phyloP scores from a whole-genome alignment of 116 monocot species.

The Iris pallida region DNA sequence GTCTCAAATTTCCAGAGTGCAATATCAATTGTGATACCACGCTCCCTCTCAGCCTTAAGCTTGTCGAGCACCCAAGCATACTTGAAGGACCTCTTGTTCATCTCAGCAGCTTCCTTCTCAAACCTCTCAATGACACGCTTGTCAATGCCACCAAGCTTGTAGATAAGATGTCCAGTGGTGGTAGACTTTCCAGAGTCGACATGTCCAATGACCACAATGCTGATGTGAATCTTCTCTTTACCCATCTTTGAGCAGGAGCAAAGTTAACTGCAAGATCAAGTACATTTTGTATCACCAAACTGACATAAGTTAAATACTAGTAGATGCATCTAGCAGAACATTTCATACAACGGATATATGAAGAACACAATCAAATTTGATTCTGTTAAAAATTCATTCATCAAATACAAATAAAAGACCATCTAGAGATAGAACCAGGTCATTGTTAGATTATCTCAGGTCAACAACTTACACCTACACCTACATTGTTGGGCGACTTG shows the following conservation, averaged over 20 bases:
- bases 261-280: too few relatives aligned
- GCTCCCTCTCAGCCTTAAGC: constrained; percentile 29
- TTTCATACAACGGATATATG: too few relatives aligned
- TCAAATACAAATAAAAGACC: too few relatives aligned
- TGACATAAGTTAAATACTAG: too few relatives aligned
- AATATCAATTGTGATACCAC: constrained; percentile 31
- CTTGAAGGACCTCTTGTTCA: constrained; percentile 30
- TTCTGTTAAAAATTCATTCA: too few relatives aligned
- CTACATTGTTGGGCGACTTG: too few relatives aligned
- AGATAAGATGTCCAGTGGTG: constrained; percentile 27
- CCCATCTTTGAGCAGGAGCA: constrained; percentile 15
- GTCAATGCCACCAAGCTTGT: constrained; percentile 29
- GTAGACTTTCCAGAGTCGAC: constrained; percentile 36
- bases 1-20: constrained; percentile 34
- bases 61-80: constrained; percentile 32
- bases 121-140: constrained; percentile 30
- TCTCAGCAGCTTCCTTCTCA: constrained; percentile 28
- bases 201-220: constrained; percentile 47
- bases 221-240: constrained; percentile 45
- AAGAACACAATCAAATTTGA: too few relatives aligned
- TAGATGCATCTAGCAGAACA: too few relatives aligned
- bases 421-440: too few relatives aligned
- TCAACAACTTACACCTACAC: too few relatives aligned
- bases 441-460: too few relatives aligned
- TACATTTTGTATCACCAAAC: too few relatives aligned